These are phyloP conservation scores for Clarireedia monteithiana DNA, from an alignment of 2,329 filamentous ascomycete species.

Conservation along the genomic window DNA sequence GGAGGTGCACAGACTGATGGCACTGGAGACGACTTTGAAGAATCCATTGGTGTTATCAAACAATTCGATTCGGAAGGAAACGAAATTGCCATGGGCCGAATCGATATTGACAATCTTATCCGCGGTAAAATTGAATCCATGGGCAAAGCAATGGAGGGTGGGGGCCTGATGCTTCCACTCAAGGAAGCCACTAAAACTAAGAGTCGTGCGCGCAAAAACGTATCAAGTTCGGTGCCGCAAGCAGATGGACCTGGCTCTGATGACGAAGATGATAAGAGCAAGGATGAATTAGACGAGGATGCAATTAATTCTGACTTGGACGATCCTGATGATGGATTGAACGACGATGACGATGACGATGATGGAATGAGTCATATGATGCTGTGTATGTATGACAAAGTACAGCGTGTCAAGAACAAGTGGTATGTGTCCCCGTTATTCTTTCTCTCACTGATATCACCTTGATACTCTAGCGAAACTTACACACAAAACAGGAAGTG, in stretches of 20 bases:
- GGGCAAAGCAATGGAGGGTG: slow-evolving; percentile 64
- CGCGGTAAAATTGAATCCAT: slow-evolving; percentile 59
- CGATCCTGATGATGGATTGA: slow-evolving; percentile 78
- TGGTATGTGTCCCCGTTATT: slow-evolving; percentile 45
- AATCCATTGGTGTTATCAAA: slow-evolving; percentile 49
- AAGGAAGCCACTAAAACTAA: slow-evolving; percentile 30
- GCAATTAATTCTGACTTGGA: slow-evolving; percentile 98
- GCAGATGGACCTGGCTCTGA: slow-evolving; percentile 51
- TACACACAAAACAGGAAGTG: slow-evolving; percentile 65
- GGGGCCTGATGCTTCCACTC: slow-evolving; percentile 67
- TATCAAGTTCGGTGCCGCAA: slow-evolving; percentile 32
- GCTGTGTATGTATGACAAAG: slow-evolving; percentile 99
- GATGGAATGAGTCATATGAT: slow-evolving; percentile 83
- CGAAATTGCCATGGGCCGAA: slow-evolving; percentile 46
- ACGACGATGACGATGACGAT: slow-evolving; percentile 81
- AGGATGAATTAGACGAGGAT: slow-evolving; percentile 69
- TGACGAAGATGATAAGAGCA: slow-evolving; percentile 50
- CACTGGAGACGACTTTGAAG: slow-evolving; percentile 47
- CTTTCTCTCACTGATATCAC: not conserved
- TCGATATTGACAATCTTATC: slow-evolving; percentile 62
- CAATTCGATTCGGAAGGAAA: slow-evolving; percentile 47
- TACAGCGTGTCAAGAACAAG: slow-evolving; percentile 98
- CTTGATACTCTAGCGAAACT: not conserved
- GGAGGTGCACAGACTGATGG: slow-evolving; percentile 68
- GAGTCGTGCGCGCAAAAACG: slow-evolving; percentile 30